These are phyloP conservation scores for Tilletia setariae DNA, from an alignment of 1,284 basidiomycete species.

Conservation along the genomic window DNA sequence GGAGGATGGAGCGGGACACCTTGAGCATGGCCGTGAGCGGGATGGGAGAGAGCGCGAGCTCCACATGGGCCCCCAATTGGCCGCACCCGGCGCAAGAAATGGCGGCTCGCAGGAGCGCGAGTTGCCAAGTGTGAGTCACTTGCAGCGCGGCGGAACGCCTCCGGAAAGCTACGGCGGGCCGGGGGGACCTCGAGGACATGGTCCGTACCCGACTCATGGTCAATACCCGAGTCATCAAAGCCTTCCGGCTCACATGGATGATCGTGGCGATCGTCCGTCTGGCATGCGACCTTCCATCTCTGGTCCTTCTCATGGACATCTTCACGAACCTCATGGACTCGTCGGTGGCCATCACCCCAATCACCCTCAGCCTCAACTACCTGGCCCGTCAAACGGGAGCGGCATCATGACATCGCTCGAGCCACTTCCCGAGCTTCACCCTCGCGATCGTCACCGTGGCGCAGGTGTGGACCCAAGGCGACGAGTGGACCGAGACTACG, in stretches of 20 bases:
- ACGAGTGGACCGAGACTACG: background rate
- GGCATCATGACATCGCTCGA: background rate
- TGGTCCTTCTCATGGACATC: constrained; percentile 29
- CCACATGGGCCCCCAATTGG: constrained; percentile 33
- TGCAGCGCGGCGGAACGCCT: constrained; percentile 34
- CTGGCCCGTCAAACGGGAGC: background rate
- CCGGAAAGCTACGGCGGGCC: constrained; percentile 30
- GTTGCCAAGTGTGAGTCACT: constrained; percentile 35
- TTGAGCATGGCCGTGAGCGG: background rate
- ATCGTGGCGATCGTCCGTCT: constrained; percentile 26
- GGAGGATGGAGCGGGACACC: background rate
- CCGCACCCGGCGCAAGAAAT: constrained; percentile 26
- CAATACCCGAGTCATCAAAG: constrained; percentile 3
- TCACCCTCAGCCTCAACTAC: background rate
- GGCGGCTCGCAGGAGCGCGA: constrained; percentile 28
- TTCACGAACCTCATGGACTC: constrained; percentile 15
- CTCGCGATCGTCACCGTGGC: background rate
- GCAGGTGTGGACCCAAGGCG: background rate
- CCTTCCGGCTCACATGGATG: constrained; percentile 33
- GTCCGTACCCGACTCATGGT: background rate
- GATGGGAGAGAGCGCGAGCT: background rate
- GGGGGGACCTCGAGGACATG: background rate
- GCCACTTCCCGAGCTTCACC: background rate
- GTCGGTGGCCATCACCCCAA: background rate
- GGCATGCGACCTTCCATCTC: constrained; percentile 20